phyloP scores from a whole-genome alignment of 1,284 basidiomycete species.

The Gomphus bonarii region DNA sequence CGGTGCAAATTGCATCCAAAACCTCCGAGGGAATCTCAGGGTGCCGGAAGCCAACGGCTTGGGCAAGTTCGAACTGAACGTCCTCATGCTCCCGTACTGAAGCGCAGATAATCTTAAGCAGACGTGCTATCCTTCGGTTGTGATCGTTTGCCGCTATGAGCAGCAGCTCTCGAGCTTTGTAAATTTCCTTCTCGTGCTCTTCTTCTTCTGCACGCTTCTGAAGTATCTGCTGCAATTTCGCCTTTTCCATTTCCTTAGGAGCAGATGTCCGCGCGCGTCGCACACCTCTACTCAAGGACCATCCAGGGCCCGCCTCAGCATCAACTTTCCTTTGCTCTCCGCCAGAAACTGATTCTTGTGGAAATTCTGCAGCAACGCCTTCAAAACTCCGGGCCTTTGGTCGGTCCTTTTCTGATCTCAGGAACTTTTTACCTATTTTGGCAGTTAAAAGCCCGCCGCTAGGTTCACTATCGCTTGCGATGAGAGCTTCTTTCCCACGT shows the following conservation, averaged over 20 bases:
- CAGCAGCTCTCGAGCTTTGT: slow-evolving; percentile 27
- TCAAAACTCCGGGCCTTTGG: not conserved
- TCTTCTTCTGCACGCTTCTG: slow-evolving; percentile 31
- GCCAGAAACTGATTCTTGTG: slow-evolving; percentile 4
- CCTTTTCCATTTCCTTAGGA: not conserved
- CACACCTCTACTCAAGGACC: slow-evolving; percentile 24
- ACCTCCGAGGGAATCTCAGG: slow-evolving; percentile 47
- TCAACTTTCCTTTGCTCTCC: not conserved
- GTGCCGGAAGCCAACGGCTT: slow-evolving; percentile 36
- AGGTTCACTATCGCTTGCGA: slow-evolving; percentile 1
- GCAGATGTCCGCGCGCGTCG: slow-evolving; percentile 26
- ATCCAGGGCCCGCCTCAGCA: slow-evolving; percentile 15
- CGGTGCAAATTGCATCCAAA: slow-evolving; percentile 60
- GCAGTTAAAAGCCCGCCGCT: not conserved
- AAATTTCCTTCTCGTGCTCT: slow-evolving; percentile 39
- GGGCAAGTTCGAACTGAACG: slow-evolving; percentile 39
- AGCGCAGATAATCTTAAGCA: slow-evolving; percentile 51
- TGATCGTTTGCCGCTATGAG: slow-evolving; percentile 40
- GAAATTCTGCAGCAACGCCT: not conserved
- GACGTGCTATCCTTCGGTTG: slow-evolving; percentile 53
- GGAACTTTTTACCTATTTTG: not conserved
- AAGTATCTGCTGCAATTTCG: slow-evolving; percentile 1
- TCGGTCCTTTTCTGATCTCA: not conserved
- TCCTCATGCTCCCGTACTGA: slow-evolving; percentile 54
- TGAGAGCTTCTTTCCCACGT: not conserved